Evolutionary conservation across 2,329 filamentous ascomycete species (phyloP).

Genomic region (Epichloe sp.): DNA sequence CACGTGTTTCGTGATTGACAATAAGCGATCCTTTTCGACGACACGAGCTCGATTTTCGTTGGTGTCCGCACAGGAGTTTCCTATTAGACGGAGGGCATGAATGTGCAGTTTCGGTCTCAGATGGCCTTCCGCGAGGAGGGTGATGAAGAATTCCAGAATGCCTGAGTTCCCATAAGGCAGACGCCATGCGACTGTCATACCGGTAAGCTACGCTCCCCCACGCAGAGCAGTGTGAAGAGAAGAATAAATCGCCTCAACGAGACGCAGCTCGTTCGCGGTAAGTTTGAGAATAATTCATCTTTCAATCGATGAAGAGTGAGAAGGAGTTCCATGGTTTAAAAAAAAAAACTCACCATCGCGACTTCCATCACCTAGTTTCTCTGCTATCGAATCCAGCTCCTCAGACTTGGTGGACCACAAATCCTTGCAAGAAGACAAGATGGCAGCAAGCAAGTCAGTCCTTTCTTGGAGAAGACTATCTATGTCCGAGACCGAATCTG

Average conservation of each 20-base stretch:
- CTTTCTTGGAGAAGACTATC: slow-evolving; percentile 12
- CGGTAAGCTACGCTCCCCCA: slow-evolving; percentile 1
- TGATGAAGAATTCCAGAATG: slow-evolving; percentile 42
- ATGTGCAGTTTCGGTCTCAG: slow-evolving; percentile 32
- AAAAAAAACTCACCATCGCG: slow-evolving; percentile 34
- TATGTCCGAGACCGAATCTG: slow-evolving; percentile 15
- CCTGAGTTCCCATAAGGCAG: slow-evolving; percentile 43
- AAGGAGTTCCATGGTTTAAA: too few relatives aligned
- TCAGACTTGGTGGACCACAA: slow-evolving; percentile 26
- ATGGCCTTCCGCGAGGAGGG: slow-evolving; percentile 26
- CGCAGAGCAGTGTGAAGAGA: background rate
- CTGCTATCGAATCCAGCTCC: slow-evolving; percentile 32
- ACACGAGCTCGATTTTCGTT: slow-evolving; percentile 47
- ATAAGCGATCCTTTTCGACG: slow-evolving; percentile 34
- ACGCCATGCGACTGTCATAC: slow-evolving; percentile 38
- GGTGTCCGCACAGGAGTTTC: slow-evolving; percentile 51
- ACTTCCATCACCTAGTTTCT: slow-evolving; percentile 42
- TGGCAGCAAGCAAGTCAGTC: slow-evolving; percentile 20
- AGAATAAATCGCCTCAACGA: background rate
- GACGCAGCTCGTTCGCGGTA: too few relatives aligned
- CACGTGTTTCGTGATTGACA: slow-evolving; percentile 34
- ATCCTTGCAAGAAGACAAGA: slow-evolving; percentile 26
- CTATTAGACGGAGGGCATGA: slow-evolving; percentile 43
- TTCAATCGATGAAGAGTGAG: too few relatives aligned
- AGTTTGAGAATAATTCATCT: too few relatives aligned